Base-by-base conservation (phyloP, 345 rosid species). In the Populus simonii region DNA sequence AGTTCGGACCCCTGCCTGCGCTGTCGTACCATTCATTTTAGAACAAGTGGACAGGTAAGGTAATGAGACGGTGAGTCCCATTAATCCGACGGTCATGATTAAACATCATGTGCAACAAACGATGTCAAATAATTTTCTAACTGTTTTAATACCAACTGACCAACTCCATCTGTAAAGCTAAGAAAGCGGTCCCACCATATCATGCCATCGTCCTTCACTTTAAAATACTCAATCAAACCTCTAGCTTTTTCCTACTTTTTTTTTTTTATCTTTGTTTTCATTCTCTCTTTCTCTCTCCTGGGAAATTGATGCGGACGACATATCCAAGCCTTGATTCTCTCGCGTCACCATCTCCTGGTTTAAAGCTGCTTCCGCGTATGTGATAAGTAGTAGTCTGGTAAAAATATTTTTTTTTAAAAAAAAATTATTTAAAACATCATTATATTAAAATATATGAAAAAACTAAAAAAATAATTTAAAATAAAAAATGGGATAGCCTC, bases 11-110 rank as follows among this genome's bases (percentile, higher is more conserved):
- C 45, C 47, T 43, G 47, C 47, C 43, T 47, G 53, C 18, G 10
- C 18, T 47, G 53, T 47, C 17, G 53, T 47, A 9, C 12, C 36
- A 33, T 43, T 3, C 47, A 43, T 43, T 43, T 10, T 0, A 43
- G 47, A 43, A 11, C 47, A 43, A 10, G 47, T 0, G 47, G 47
- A 43, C 47, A 43, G 3, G 47, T 2, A 43, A 43, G 15, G 47
- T 43, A 43, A 15, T 43, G 47, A 11, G 5, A 25, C 6, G 35
- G 35, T 12, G 35, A 13, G 18, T 0, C 66, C 63, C 66, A 47
- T 63, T 68, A 47, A 72, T 85, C 79, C 68, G 71, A 74, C 79
- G 84, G 66, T 27, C 38, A n/a, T 73, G 68, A 68, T 75, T 72
- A 51, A 59, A 10, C 59, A 68, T 62, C 47, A 72, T 43, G 67